Conservation (phyloP, 225 moss, liverwort and hornwort species). For the Climacium dendroides region DNA sequence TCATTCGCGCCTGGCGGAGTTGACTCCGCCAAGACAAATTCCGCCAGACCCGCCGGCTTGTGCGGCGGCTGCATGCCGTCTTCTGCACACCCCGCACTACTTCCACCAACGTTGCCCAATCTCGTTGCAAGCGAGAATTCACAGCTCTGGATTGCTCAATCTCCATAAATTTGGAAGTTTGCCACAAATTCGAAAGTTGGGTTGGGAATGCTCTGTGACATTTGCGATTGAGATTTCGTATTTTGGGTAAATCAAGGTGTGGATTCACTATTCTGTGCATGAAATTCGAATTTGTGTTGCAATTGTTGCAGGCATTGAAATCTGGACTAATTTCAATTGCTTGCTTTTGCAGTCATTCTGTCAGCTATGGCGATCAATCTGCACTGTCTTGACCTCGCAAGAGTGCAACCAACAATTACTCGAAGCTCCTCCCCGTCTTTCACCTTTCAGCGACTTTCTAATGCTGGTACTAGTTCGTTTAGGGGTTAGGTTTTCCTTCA, state of each 20-base stretch:
- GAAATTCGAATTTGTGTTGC: too few species aligned
- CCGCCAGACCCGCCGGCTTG: too few species aligned
- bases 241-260: neutral
- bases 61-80: neutral
- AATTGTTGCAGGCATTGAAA: neutral
- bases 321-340: neutral
- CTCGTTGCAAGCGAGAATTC: neutral
- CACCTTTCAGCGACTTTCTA: neutral
- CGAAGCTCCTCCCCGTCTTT: neutral
- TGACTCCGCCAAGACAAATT: too few species aligned
- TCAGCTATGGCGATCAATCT: constrained; percentile 3
- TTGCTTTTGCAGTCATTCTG: neutral
- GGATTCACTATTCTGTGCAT: neutral
- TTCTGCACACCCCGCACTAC: neutral
- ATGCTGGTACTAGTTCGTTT: neutral
- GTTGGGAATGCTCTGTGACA: neutral
- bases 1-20: too few species aligned
- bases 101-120: neutral
- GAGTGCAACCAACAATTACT: neutral
- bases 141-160: neutral
- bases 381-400: neutral
- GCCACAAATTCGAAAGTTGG: neutral
- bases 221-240: neutral
- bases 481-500: neutral
- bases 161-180: neutral